Base-by-base conservation (phyloP, 2,329 filamentous ascomycete species). In the Trichoderma sp. region DNA sequence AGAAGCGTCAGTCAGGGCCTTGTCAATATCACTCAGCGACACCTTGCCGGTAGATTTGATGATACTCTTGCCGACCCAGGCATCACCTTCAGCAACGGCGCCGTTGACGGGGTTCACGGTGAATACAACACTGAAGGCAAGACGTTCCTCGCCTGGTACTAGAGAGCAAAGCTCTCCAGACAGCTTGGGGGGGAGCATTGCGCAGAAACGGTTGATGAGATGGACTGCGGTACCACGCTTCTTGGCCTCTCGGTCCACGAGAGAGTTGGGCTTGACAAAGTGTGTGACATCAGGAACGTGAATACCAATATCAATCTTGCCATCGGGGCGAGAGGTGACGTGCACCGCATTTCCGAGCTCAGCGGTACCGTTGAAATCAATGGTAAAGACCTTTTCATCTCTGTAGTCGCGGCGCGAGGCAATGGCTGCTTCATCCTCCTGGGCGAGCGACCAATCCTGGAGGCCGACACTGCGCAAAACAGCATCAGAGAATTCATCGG, bases 181-280 rank as follows among this genome's bases (percentile, higher is more conserved):
- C 74, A 99, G 86, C 82, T 93, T 94, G 1, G 93, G 87, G 15
- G 96, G 96, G 47, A 99, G 89, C 87, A 99, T 91, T 86, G 95
- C 87, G 89, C 95, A 86, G 85, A 92, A 84, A 43, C 94, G 91
- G 84, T 97, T 96, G 84, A 97, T 92, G 74, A 99, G 87, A 79
- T 98, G 97, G 28, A 99, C 96, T 43, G 94, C 95, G 71, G 95
- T 98, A 73, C 95, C 95, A 75, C 96, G 93, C 87, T 98, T 99
- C 89, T 96, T 97, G 12, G 96, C 96, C 83, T 99, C 96, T 61
- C 96, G 92, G 79, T 99, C 96, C 65, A 98, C 95, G 60, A 98
- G 89, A 18, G 95, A 97, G 85, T 97, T 97, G 62, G 92, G 87
- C 87, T 98, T 98, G 81, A 99, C 93, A 80, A 99, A 99, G 83